These are phyloP conservation scores for Scheffersomyces lignosus DNA, from an alignment of 805 yeast genomes.

Conservation along the genomic window DNA sequence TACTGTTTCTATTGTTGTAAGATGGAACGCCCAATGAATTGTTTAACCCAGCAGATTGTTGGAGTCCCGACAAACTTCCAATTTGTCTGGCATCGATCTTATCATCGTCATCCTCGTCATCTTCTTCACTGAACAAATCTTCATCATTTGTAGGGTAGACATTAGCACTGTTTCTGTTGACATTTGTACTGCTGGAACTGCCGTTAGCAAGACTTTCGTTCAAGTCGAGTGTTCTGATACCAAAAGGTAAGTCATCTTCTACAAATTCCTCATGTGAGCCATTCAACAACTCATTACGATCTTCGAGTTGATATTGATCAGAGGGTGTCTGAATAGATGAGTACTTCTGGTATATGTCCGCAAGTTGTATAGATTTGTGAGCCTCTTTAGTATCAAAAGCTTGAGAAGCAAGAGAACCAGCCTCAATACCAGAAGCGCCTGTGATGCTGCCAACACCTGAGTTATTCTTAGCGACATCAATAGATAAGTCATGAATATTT, in stretches of 20 bases:
- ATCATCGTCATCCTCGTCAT: constrained; percentile 17
- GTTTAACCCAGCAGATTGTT: constrained; percentile 6
- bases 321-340: constrained; percentile 40
- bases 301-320: constrained; percentile 31
- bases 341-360: constrained; percentile 45
- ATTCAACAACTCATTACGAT: constrained; percentile 36
- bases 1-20: constrained; percentile 28
- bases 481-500: constrained; percentile 4
- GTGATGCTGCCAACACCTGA: not conserved
- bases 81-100: constrained; percentile 20
- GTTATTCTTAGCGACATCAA: not conserved
- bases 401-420: constrained; percentile 1
- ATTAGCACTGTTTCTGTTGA: constrained; percentile 21
- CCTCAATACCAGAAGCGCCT: constrained; percentile 1
- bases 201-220: too few relatives aligned
- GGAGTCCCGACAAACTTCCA: constrained; percentile 10
- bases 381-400: constrained; percentile 11
- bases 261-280: constrained; percentile 35
- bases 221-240: constrained; percentile 28
- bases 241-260: constrained; percentile 35
- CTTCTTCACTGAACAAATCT: constrained; percentile 34
- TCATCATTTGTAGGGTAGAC: constrained; percentile 39
- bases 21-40: constrained; percentile 24
- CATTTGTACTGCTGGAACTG: too few relatives aligned
- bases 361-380: constrained; percentile 40